phyloP scores from a whole-genome alignment of 2,329 filamentous ascomycete species.

The Helotiales sp. region DNA sequence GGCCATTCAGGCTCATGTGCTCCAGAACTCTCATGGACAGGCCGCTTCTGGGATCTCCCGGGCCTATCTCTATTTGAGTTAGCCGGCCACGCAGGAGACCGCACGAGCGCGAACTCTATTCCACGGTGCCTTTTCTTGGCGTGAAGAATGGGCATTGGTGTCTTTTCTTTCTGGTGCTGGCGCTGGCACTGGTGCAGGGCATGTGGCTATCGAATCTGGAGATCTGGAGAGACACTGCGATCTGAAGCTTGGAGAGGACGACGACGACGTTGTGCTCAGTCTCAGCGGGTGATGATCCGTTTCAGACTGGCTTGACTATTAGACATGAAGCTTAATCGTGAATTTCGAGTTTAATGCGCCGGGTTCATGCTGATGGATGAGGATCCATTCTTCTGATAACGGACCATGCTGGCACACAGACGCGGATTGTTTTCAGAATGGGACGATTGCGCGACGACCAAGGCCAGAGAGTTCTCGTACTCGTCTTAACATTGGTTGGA shows the following conservation, averaged over 20 bases:
- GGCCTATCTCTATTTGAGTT: not conserved
- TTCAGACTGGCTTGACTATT: not conserved
- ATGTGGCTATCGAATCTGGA: constrained; percentile 1
- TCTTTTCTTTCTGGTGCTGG: not conserved
- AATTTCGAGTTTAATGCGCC: not conserved
- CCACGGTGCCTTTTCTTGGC: not conserved
- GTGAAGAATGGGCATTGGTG: not conserved
- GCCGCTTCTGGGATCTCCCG: not conserved
- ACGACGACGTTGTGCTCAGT: not conserved
- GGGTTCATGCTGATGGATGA: not conserved
- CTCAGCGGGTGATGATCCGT: too few species aligned
- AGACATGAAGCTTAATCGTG: not conserved
- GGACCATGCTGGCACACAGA: not conserved
- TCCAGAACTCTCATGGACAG: not conserved
- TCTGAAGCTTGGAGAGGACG: not conserved
- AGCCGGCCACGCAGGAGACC: not conserved
- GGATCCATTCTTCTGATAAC: not conserved
- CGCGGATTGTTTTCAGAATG: not conserved
- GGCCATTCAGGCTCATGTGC: not conserved
- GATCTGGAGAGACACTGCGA: not conserved
- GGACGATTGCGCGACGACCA: not conserved
- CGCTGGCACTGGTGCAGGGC: not conserved
- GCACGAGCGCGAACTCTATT: not conserved
- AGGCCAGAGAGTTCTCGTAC: not conserved
- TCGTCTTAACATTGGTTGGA: not conserved